phyloP scores from a whole-genome alignment of 805 yeast species.

The Starmerella tilneyi region DNA sequence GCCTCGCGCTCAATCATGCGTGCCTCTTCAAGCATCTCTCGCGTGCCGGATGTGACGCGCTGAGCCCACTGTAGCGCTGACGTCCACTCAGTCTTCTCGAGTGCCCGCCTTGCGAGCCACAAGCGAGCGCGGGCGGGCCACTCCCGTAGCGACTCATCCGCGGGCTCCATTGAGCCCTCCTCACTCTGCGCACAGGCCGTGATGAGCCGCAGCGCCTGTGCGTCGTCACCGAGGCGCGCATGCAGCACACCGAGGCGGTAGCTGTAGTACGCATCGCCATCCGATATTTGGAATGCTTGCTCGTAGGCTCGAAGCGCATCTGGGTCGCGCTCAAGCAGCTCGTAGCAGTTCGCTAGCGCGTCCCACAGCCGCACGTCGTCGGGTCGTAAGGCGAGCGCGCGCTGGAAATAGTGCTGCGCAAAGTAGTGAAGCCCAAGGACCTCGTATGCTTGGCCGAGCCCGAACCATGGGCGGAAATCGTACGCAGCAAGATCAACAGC shows the following conservation, averaged over 20 bases:
- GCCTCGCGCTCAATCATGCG: constrained; percentile 73
- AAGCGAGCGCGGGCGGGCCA: constrained; percentile 53
- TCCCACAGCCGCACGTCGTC: constrained; percentile 92
- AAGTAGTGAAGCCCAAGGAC: constrained; percentile 90
- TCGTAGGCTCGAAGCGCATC: constrained; percentile 76
- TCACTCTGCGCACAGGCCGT: constrained; percentile 51
- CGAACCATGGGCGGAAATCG: constrained; percentile 97
- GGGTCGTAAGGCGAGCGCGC: constrained; percentile 81
- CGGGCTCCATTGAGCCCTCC: constrained; percentile 38
- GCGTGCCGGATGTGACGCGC: constrained; percentile 46
- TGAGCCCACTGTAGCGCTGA: constrained; percentile 65
- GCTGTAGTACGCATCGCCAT: constrained; percentile 44
- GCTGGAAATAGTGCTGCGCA: constrained; percentile 83
- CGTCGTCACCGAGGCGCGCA: constrained; percentile 44
- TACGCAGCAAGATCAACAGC: constrained; percentile 83
- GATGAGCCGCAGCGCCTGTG: constrained; percentile 54
- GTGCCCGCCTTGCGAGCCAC: constrained; percentile 72
- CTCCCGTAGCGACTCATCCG: constrained; percentile 14
- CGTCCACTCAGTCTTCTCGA: constrained; percentile 46
- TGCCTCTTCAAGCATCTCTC: constrained; percentile 61
- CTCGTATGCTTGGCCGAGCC: constrained; percentile 95
- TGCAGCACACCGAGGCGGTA: constrained; percentile 60
- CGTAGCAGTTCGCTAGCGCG: constrained; percentile 83
- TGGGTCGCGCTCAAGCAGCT: constrained; percentile 54
- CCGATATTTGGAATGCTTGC: constrained; percentile 57